A percentile compares a stretch with the other conserved stretches of the same genome.
Conservation (phyloP, 495 filamentous ascomycete genomes). For the Lasiosphaeria miniovina region DNA sequence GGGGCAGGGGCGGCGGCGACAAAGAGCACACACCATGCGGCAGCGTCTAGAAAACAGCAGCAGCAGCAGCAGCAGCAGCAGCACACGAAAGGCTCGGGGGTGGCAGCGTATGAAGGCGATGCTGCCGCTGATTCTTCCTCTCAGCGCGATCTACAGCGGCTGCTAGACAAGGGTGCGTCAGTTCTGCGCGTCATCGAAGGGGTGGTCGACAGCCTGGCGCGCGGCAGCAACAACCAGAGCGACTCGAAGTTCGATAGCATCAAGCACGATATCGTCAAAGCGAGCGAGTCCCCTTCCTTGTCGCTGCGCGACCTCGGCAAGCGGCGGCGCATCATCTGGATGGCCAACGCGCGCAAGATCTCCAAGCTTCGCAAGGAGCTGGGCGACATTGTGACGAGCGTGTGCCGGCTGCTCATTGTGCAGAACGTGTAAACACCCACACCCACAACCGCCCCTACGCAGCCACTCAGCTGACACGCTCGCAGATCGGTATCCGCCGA, state of each 20-base stretch:
- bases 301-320: not conserved
- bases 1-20: not conserved
- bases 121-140: too few relatives aligned
- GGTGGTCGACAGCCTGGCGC: not conserved
- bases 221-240: too few relatives aligned
- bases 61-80: not conserved
- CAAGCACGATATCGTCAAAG: not conserved
- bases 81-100: too few relatives aligned
- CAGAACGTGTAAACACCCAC: not conserved
- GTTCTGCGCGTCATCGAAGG: not conserved
- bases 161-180: not conserved
- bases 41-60: not conserved
- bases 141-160: not conserved
- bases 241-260: not conserved
- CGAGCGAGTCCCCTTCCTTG: not conserved
- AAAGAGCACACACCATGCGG: not conserved
- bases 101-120: too few relatives aligned
- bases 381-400: not conserved
- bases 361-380: not conserved
- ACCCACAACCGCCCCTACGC: too few relatives aligned
- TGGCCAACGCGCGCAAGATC: not conserved
- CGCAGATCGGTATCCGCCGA: constrained; percentile 10
- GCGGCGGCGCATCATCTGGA: not conserved
- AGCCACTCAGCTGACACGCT: too few relatives aligned
- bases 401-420: not conserved